Evolutionary conservation across 345 rosid genomes (phyloP).

Genomic region (Salix brachista): DNA sequence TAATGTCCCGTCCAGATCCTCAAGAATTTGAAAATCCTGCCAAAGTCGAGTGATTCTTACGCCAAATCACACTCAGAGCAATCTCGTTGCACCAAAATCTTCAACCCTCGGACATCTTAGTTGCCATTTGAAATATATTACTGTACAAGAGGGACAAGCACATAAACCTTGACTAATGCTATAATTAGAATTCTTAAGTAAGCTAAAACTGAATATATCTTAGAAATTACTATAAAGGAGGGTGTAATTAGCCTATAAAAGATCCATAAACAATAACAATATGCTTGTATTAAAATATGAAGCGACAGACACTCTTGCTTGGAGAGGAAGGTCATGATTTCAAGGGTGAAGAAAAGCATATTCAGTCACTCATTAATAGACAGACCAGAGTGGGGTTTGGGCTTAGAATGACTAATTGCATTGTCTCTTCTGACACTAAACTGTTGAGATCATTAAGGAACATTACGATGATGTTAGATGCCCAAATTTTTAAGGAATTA

Average conservation of each 20-base stretch:
- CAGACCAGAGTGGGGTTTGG: background rate
- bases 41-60: background rate
- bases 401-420: background rate
- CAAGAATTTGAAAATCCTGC: background rate
- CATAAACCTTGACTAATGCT: background rate
- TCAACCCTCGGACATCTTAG: background rate
- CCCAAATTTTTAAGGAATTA: background rate
- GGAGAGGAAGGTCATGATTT: background rate
- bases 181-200: background rate
- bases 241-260: background rate
- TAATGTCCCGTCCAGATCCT: background rate
- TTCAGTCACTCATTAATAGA: background rate
- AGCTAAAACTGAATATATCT: background rate
- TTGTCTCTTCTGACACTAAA: background rate
- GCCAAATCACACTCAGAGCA: background rate
- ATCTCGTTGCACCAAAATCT: background rate
- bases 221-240: background rate
- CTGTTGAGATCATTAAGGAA: background rate
- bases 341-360: background rate
- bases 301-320: background rate
- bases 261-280: too few species aligned
- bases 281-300: background rate
- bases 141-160: background rate
- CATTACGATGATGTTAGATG: background rate
- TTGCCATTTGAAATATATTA: background rate